Conservation (phyloP, 768 basidiomycete genomes). For the Steccherinum ochraceum region DNA sequence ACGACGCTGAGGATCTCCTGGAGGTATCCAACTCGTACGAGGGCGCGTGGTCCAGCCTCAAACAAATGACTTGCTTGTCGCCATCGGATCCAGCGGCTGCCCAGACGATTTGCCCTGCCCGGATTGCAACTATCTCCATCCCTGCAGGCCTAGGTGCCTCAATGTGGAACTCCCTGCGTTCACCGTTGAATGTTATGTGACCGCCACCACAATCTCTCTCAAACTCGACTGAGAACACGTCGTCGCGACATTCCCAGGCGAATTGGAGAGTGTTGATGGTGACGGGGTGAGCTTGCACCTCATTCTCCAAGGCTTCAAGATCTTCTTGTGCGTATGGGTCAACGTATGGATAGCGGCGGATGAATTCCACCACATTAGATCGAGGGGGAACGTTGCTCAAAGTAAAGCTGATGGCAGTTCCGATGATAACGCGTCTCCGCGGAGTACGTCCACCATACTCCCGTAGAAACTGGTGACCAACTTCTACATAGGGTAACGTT, state of each 20-base stretch:
- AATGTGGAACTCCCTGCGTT: conserved; percentile 43
- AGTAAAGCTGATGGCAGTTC: conserved; percentile 24
- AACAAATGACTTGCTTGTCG: conserved; percentile 13
- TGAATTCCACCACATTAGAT: conserved; percentile 29
- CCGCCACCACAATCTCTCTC: conserved; percentile 28
- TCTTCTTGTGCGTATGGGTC: conserved; percentile 32
- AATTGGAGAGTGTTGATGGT: conserved; percentile 37
- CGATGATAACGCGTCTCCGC: conserved; percentile 1
- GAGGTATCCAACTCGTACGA: too few species aligned
- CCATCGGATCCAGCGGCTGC: conserved; percentile 21
- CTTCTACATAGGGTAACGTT: conserved; percentile 5
- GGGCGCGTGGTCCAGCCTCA: not conserved
- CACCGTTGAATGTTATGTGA: conserved; percentile 30
- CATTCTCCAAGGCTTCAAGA: conserved; percentile 21
- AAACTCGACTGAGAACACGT: conserved; percentile 51
- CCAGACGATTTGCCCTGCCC: conserved; percentile 35
- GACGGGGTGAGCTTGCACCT: conserved; percentile 5
- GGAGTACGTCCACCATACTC: conserved; percentile 8
- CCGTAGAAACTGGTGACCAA: conserved; percentile 9
- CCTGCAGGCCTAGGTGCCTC: conserved; percentile 13
- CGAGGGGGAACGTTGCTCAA: not conserved
- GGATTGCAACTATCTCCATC: conserved; percentile 30
- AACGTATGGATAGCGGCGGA: conserved; percentile 29
- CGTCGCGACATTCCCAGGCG: conserved; percentile 54
- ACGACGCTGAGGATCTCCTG: too few species aligned